phyloP scores from a whole-genome alignment of 1,284 basidiomycete genomes.

The Bondarzewia mesenterica region DNA sequence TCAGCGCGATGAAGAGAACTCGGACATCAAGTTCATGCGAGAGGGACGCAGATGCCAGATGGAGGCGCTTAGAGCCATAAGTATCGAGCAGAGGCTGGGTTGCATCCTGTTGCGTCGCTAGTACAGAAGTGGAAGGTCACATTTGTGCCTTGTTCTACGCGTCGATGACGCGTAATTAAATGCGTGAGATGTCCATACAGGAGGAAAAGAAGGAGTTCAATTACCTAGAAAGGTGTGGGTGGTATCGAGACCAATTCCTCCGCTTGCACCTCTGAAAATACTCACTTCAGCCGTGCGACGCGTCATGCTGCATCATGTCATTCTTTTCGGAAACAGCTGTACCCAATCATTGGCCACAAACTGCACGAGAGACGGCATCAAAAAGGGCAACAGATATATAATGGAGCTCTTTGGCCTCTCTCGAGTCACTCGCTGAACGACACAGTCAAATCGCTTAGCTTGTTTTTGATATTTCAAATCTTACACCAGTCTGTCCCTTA shows the following conservation, averaged over 20 bases:
- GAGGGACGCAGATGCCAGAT: constrained; percentile 49
- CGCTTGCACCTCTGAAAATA: constrained; percentile 70
- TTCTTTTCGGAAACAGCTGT: no score
- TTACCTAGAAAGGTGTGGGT: constrained; percentile 44
- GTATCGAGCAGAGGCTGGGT: constrained; percentile 34
- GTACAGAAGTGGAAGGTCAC: constrained; percentile 72
- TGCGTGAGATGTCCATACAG: neutral
- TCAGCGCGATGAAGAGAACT: constrained; percentile 28
- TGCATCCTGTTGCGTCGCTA: constrained; percentile 32
- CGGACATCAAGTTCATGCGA: constrained; percentile 44
- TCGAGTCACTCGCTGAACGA: no score
- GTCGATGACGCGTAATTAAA: neutral
- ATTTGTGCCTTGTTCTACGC: constrained; percentile 54
- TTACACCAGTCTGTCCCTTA: no score
- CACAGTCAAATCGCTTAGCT: no score
- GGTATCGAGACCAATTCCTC: constrained; percentile 37
- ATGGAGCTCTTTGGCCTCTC: no score
- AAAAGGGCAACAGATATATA: no score
- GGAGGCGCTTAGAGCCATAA: constrained; percentile 29
- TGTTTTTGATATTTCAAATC: no score
- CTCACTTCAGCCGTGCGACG: no score
- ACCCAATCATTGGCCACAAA: no score
- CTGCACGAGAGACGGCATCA: no score
- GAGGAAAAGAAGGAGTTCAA: neutral
- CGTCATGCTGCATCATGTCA: no score